A percentile compares a stretch with the other conserved stretches of the same genome.
Evolutionary conservation across 257 asterid species (phyloP).

Genomic region (Solanum verrucosum): DNA sequence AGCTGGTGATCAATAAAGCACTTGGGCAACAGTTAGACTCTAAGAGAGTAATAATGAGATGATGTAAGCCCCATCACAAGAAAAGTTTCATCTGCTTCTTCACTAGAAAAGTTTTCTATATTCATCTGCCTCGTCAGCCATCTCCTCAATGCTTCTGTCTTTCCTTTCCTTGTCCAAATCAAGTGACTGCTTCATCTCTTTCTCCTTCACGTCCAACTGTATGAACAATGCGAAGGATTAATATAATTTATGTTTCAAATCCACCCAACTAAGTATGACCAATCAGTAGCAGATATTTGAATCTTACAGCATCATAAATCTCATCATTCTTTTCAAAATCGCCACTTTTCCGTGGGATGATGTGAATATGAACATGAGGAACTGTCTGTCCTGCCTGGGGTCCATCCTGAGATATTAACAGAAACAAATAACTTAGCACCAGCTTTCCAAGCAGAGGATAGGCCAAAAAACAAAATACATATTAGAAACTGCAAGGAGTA

Average conservation of each 20-base stretch:
- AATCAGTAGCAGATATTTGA: neutral
- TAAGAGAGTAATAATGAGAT: neutral
- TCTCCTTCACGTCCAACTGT: slow-evolving; percentile 81
- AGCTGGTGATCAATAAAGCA: neutral
- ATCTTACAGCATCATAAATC: slow-evolving; percentile 80
- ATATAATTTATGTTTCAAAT: neutral
- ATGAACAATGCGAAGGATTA: neutral
- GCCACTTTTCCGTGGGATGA: slow-evolving; percentile 69
- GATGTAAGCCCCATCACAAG: slow-evolving; percentile 10
- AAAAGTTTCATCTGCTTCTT: slow-evolving; percentile 43
- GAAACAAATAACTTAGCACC: neutral
- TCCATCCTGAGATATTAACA: slow-evolving; percentile 53
- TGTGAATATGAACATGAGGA: slow-evolving; percentile 84
- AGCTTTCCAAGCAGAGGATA: neutral
- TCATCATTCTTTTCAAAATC: slow-evolving; percentile 84
- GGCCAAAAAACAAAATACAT: neutral
- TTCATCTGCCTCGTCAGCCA: slow-evolving; percentile 79
- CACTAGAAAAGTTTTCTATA: slow-evolving; percentile 62
- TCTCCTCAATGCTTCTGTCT: slow-evolving; percentile 79
- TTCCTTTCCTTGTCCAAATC: slow-evolving; percentile 84
- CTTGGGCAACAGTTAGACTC: neutral
- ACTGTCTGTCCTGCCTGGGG: slow-evolving; percentile 92
- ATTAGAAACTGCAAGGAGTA: neutral
- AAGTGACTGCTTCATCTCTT: slow-evolving; percentile 71
- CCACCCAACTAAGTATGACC: neutral